Evolutionary conservation across 225 moss, liverwort and hornwort genomes (phyloP), one percentile per base, ranked within the genome.

Genomic region (Marchantia polymorpha): DNA sequence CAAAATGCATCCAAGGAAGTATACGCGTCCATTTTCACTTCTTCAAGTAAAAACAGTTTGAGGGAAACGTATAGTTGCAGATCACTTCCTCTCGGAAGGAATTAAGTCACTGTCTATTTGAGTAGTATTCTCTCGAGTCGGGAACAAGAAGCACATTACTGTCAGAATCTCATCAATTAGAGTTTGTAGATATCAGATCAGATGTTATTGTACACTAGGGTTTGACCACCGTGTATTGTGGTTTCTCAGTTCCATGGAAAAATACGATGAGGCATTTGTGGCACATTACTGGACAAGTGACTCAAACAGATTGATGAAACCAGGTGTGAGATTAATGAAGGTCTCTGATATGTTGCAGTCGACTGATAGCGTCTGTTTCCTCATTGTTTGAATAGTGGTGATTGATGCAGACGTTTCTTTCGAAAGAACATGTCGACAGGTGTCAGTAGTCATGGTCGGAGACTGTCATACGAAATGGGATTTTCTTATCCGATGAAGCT

Each of bases 1-100:
- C 84, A 85, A 17, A 93, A 99, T 79, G 99, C 99, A n/a, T 89
- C 92, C 8, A 91, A 93, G 78, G 69, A 90, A 30, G 93, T 99
- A 12, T 99, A 87, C 56, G 92, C 99, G 58, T 99, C 99, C 7
- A 99, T 95, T 70, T 99, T 99, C 80, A 99, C 99, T 11, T 99
- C 99, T 19, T 95, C 95, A 20, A 94, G 89, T 86, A 95, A 93
- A 86, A 85, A 83, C 74, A 89, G 89, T 6, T 83, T 95, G 52
- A 93, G 86, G 83, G 99, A 99, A 89, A 99, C 99, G 19, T 99
- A 95, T 85, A 93, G 93, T 49, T 99, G 99, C 83, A 91, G 99
- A 78, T 93, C 99, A 56, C 93, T 99, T 67, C 99, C 99, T 30
- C 89, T 99, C 61, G 95, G 95, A 26, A 95, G 99, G 82, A 99